phyloP scores from a whole-genome alignment of 164 flowering plant species.

The Aristolochia fimbriata region DNA sequence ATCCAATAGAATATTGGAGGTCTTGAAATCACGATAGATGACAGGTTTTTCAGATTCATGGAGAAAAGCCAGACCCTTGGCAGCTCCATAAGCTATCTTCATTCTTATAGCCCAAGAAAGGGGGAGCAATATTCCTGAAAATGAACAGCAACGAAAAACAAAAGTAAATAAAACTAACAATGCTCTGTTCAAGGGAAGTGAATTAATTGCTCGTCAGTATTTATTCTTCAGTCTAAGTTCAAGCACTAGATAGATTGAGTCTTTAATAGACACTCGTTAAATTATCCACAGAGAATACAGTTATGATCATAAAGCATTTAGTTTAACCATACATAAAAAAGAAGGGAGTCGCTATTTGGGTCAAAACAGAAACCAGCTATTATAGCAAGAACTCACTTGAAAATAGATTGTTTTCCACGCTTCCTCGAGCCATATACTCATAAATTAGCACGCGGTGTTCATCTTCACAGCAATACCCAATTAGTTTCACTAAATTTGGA shows the following conservation, averaged over 20 bases:
- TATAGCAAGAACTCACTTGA: conserved; percentile 43
- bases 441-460: conserved; percentile 82
- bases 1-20: conserved; percentile 82
- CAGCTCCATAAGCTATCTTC: conserved; percentile 87
- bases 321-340: too few species aligned
- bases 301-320: too few species aligned
- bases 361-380: background rate
- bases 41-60: conserved; percentile 92
- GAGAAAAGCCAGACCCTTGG: conserved; percentile 92
- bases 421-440: conserved; percentile 87
- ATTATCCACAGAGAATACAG: too few species aligned
- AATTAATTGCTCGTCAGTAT: background rate
- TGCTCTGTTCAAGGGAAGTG: background rate
- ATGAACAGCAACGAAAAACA: background rate
- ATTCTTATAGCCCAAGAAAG: conserved; percentile 71
- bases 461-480: conserved; percentile 91
- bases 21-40: conserved; percentile 88
- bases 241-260: too few species aligned
- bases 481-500: conserved; percentile 83
- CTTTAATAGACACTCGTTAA: too few species aligned
- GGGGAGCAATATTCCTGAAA: conserved; percentile 75
- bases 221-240: too few species aligned
- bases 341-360: too few species aligned
- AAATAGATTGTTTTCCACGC: conserved; percentile 79
- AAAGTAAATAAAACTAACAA: background rate